phyloP scores from a whole-genome alignment of 495 filamentous ascomycete species.

The Daldinia concentrica region DNA sequence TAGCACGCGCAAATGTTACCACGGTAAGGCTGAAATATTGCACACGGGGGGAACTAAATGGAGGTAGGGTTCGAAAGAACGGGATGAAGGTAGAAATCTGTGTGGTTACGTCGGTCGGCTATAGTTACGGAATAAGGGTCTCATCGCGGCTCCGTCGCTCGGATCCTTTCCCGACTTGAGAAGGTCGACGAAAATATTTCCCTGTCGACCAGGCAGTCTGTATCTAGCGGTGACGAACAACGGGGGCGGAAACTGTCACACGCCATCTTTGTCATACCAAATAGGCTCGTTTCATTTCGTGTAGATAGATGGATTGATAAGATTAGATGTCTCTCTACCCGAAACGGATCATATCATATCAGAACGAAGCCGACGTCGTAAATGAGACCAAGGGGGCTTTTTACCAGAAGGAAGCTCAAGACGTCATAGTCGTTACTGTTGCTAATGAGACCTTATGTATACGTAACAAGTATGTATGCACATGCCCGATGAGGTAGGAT shows the following conservation, averaged over 20 bases:
- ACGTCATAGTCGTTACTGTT: neutral
- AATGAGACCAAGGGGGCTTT: slow-evolving; percentile 14
- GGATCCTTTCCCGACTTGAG: slow-evolving; percentile 35
- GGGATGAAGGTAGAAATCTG: slow-evolving; percentile 1
- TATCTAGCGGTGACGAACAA: slow-evolving; percentile 9
- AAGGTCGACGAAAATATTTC: slow-evolving; percentile 18
- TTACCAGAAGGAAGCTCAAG: neutral
- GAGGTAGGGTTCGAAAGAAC: slow-evolving; percentile 7
- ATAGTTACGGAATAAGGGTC: slow-evolving; percentile 31
- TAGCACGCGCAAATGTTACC: slow-evolving; percentile 27
- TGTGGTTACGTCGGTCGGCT: slow-evolving; percentile 37
- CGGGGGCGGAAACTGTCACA: slow-evolving; percentile 5
- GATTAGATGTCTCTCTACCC: slow-evolving; percentile 19
- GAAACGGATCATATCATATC: neutral
- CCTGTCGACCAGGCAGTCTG: neutral
- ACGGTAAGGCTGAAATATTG: slow-evolving; percentile 26
- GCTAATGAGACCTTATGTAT: slow-evolving; percentile 13
- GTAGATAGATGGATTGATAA: slow-evolving; percentile 29
- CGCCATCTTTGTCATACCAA: neutral
- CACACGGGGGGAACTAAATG: neutral
- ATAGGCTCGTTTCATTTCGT: neutral
- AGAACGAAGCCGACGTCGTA: slow-evolving; percentile 24
- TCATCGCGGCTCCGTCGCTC: slow-evolving; percentile 33
- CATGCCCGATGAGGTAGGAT: neutral
- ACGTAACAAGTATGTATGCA: slow-evolving; percentile 7